phyloP scores from a whole-genome alignment of 495 filamentous ascomycete genomes.

The Podospora tetraspora region DNA sequence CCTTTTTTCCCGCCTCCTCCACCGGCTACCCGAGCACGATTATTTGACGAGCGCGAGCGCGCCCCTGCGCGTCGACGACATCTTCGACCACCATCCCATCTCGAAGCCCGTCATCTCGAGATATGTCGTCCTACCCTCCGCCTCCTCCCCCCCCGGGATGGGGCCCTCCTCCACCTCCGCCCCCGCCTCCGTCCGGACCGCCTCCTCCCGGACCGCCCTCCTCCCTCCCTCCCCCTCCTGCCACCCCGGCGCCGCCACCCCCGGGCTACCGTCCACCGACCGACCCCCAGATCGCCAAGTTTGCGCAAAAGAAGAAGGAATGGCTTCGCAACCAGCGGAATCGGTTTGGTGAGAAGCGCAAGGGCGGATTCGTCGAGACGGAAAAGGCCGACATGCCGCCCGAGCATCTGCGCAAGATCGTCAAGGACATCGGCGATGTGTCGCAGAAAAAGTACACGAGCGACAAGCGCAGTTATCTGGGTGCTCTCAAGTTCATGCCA shows the following conservation, averaged over 20 bases:
- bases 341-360: slow-evolving; percentile 94
- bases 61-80: slow-evolving; percentile 16
- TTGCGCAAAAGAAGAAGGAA: slow-evolving; percentile 97
- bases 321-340: slow-evolving; percentile 91
- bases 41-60: slow-evolving; percentile 16
- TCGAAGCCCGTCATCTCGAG: slow-evolving; percentile 20
- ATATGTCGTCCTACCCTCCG: slow-evolving; percentile 69
- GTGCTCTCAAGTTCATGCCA: slow-evolving; percentile 98
- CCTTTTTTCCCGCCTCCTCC: not conserved
- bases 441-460: slow-evolving; percentile 99
- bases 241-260: slow-evolving; percentile 72
- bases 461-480: slow-evolving; percentile 97
- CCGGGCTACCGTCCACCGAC: slow-evolving; percentile 80
- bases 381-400: slow-evolving; percentile 99
- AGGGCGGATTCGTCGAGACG: slow-evolving; percentile 92
- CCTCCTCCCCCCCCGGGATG: slow-evolving; percentile 55
- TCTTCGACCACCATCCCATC: slow-evolving; percentile 2
- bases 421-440: slow-evolving; percentile 97
- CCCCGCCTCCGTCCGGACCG: slow-evolving; percentile 68
- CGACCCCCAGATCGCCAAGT: slow-evolving; percentile 87
- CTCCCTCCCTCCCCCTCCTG: slow-evolving; percentile 62
- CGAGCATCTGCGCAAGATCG: slow-evolving; percentile 96
- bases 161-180: slow-evolving; percentile 47
- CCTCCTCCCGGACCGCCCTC: slow-evolving; percentile 73
- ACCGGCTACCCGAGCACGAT: not conserved